Evolutionary conservation across 2,329 filamentous ascomycete genomes (phyloP).

Genomic region (Pseudogymnoascus destructans): DNA sequence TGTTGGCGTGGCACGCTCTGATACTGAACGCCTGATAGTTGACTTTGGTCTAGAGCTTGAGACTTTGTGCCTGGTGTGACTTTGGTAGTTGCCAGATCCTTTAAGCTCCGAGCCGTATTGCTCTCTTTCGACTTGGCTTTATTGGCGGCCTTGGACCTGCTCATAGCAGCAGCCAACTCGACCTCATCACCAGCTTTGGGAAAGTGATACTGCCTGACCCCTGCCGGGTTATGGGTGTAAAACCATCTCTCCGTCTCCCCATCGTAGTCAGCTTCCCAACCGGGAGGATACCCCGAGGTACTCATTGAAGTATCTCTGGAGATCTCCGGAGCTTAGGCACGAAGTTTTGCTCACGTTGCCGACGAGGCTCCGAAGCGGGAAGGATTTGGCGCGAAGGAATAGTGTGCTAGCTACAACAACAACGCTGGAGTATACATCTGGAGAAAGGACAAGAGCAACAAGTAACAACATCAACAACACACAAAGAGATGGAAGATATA

Average conservation of each 20-base stretch:
- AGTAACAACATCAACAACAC: neutral
- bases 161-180: neutral
- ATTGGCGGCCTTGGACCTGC: neutral
- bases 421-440: neutral
- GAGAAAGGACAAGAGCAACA: neutral
- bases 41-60: neutral
- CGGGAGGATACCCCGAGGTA: constrained; percentile 9
- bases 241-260: constrained; percentile 12
- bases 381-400: neutral
- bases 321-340: neutral
- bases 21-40: neutral
- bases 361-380: neutral
- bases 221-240: constrained; percentile 13
- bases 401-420: neutral
- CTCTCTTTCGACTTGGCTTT: neutral
- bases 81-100: neutral
- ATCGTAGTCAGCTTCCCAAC: constrained; percentile 14
- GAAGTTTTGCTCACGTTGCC: neutral
- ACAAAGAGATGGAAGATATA: neutral
- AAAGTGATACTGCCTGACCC: constrained; percentile 13
- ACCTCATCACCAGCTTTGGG: constrained; percentile 14
- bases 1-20: neutral
- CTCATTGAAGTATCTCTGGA: neutral
- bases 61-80: neutral
- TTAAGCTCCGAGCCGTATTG: neutral